These are phyloP conservation scores for Podospora bellae-mahoneyi DNA, from an alignment of 495 filamentous ascomycete species.

Conservation along the genomic window DNA sequence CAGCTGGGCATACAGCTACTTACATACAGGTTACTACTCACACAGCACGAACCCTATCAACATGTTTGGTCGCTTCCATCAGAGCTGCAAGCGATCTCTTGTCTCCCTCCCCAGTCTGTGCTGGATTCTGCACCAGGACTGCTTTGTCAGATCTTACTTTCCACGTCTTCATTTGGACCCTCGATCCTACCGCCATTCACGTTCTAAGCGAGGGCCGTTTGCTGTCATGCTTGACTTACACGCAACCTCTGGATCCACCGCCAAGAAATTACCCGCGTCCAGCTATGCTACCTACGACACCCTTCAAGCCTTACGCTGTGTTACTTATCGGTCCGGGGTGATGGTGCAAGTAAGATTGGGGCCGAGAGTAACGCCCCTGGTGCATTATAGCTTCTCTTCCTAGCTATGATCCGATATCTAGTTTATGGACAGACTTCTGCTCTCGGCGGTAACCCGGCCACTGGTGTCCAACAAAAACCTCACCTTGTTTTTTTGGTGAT, in stretches of 20 bases:
- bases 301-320: background rate
- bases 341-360: background rate
- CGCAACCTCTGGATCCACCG: background rate
- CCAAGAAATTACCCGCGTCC: background rate
- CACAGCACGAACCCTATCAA: background rate
- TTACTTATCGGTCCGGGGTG: background rate
- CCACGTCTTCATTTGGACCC: background rate
- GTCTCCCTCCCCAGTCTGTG: too few relatives aligned
- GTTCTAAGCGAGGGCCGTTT: background rate
- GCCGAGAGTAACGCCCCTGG: background rate
- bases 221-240: background rate
- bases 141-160: background rate
- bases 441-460: background rate
- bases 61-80: background rate
- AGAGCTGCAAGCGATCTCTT: background rate
- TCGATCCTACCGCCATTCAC: background rate
- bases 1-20: background rate
- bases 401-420: background rate
- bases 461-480: background rate
- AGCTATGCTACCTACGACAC: background rate
- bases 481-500: background rate
- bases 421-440: background rate
- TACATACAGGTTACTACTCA: background rate
- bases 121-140: background rate
- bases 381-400: constrained; percentile 1